Evolutionary conservation across 805 yeast genomes (phyloP).

Genomic region (Ogataea paradorogensis): DNA sequence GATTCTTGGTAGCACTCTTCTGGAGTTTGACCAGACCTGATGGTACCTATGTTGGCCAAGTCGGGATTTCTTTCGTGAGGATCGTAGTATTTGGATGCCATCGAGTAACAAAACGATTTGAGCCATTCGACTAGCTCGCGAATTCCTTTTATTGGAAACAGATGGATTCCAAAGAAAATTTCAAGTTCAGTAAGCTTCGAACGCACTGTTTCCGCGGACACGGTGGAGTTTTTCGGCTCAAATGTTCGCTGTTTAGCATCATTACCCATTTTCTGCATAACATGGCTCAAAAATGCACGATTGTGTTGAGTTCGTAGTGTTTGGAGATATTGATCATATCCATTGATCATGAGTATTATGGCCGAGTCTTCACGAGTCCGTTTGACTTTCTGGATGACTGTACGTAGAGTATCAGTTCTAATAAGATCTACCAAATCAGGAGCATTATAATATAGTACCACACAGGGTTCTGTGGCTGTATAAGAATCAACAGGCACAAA

Average conservation of each 20-base stretch:
- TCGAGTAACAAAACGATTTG: conserved; percentile 54
- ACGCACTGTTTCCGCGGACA: conserved; percentile 12
- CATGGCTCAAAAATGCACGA: conserved; percentile 38
- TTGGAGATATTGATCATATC: conserved; percentile 44
- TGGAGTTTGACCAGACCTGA: conserved; percentile 51
- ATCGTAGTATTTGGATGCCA: conserved; percentile 53
- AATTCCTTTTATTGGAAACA: conserved; percentile 47
- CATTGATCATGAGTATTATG: conserved; percentile 46
- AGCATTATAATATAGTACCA: conserved; percentile 47
- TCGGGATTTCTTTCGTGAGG: conserved; percentile 51
- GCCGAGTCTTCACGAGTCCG: conserved; percentile 26
- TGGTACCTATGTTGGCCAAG: conserved; percentile 52
- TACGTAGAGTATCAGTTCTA: conserved; percentile 25
- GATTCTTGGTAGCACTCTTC: conserved; percentile 47
- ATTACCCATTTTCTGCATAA: conserved; percentile 18
- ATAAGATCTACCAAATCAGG: conserved; percentile 40
- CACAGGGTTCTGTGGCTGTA: conserved; percentile 41
- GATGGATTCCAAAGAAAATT: conserved; percentile 44
- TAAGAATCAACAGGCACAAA: conserved; percentile 50
- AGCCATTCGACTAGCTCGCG: conserved; percentile 53
- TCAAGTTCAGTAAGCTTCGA: conserved; percentile 43
- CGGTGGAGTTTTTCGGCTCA: conserved; percentile 9
- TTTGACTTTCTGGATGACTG: conserved; percentile 23
- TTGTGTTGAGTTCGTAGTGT: conserved; percentile 46
- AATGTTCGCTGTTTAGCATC: conserved; percentile 11